These are phyloP conservation scores for Phaeosphaeria sp. DNA, from an alignment of 2,329 filamentous ascomycete genomes.

Conservation along the genomic window DNA sequence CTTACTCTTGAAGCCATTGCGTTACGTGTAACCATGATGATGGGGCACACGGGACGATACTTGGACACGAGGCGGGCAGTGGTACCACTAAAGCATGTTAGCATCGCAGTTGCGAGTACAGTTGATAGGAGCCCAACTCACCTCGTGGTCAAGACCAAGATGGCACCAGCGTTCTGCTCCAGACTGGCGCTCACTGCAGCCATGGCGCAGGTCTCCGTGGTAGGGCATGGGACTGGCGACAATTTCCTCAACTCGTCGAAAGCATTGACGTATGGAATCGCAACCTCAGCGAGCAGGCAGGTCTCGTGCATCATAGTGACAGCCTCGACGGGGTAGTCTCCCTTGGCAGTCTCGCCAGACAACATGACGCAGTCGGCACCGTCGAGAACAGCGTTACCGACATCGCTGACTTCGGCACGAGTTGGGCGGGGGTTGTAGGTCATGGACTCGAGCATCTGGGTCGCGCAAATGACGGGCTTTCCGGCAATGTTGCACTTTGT, in stretches of 20 bases:
- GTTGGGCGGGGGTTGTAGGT: slow-evolving; percentile 99
- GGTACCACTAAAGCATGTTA: slow-evolving; percentile 68
- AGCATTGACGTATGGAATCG: slow-evolving; percentile 94
- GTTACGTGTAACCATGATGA: slow-evolving; percentile 98
- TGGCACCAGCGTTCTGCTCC: slow-evolving; percentile 94
- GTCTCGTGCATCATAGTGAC: slow-evolving; percentile 99
- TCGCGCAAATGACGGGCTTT: slow-evolving; percentile 98
- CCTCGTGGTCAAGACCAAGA: slow-evolving; percentile 93
- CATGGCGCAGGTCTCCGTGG: slow-evolving; percentile 95
- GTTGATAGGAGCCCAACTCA: slow-evolving; percentile 45
- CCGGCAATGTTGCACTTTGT: slow-evolving; percentile 99
- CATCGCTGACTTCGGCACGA: slow-evolving; percentile 96
- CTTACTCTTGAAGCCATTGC: slow-evolving; percentile 74
- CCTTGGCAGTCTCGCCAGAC: slow-evolving; percentile 98
- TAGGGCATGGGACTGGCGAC: slow-evolving; percentile 81
- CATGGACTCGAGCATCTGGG: slow-evolving; percentile 99
- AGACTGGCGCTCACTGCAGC: slow-evolving; percentile 93
- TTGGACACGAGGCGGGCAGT: slow-evolving; percentile 96
- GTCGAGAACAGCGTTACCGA: slow-evolving; percentile 96
- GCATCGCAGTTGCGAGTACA: slow-evolving; percentile 11
- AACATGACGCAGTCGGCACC: slow-evolving; percentile 99
- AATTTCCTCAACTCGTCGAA: slow-evolving; percentile 94
- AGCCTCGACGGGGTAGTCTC: slow-evolving; percentile 88
- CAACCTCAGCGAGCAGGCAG: slow-evolving; percentile 94
- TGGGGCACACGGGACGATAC: slow-evolving; percentile 97